phyloP scores from a whole-genome alignment of 345 rosid genomes.

The Brassica incana region DNA sequence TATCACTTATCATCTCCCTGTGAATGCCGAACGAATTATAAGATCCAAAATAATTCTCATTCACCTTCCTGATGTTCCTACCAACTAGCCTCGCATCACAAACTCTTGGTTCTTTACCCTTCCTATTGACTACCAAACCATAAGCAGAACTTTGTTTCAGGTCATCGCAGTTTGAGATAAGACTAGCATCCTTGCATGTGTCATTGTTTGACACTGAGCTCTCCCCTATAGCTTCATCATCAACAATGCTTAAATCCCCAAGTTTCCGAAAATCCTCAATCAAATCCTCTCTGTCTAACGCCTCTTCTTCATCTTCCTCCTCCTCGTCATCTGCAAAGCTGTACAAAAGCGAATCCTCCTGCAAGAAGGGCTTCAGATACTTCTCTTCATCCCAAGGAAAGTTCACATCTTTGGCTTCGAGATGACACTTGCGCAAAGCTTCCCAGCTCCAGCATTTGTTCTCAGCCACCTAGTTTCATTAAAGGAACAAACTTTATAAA shows the following conservation, averaged over 20 bases:
- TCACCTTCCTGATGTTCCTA: conserved; percentile 58
- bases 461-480: conserved; percentile 60
- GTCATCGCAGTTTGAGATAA: conserved; percentile 39
- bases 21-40: conserved; percentile 90
- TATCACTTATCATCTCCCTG: conserved; percentile 85
- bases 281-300: conserved; percentile 51
- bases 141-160: neutral
- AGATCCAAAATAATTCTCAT: conserved; percentile 82
- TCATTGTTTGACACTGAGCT: conserved; percentile 26
- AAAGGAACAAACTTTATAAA: conserved; percentile 2
- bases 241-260: conserved; percentile 45
- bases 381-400: conserved; percentile 56
- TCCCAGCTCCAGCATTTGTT: conserved; percentile 76
- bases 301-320: conserved; percentile 56
- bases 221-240: conserved; percentile 36
- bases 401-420: conserved; percentile 36
- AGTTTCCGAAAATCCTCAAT: conserved; percentile 52
- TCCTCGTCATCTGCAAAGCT: conserved; percentile 65
- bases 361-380: conserved; percentile 71
- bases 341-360: conserved; percentile 78
- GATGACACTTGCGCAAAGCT: neutral
- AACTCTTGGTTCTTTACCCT: conserved; percentile 29
- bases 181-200: conserved; percentile 33
- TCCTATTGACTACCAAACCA: conserved; percentile 28
- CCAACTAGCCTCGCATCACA: conserved; percentile 42